Evolutionary conservation across 129 eudicot species (phyloP).

Genomic region (Lonicera japonica): DNA sequence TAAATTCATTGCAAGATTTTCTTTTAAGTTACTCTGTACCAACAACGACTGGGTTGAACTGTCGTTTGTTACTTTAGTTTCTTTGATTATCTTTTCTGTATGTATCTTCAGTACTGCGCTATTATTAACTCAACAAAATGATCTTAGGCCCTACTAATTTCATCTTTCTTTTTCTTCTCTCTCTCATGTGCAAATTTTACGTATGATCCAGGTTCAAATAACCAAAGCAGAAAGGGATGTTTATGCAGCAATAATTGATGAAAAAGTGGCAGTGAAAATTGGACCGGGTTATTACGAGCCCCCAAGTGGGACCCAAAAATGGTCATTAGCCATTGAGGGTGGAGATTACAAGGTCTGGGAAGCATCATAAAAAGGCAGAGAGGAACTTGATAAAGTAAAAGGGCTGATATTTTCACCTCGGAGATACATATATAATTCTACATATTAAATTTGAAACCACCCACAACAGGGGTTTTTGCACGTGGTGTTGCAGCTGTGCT

Average conservation of each 20-base stretch:
- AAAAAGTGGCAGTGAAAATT: conserved; percentile 81
- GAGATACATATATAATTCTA: background rate
- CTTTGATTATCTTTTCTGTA: too few species aligned
- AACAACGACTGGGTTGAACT: too few species aligned
- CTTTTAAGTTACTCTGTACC: too few species aligned
- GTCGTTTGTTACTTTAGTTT: too few species aligned
- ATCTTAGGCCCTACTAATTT: too few species aligned
- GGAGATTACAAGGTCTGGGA: conserved; percentile 91
- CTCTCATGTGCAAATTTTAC: conserved; percentile 8
- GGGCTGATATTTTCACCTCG: background rate
- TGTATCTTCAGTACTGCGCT: too few species aligned
- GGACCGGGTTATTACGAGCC: conserved; percentile 94
- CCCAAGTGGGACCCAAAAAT: conserved; percentile 45
- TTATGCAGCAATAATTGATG: conserved; percentile 83
- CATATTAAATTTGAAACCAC: background rate
- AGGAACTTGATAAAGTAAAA: background rate
- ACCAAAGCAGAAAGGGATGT: conserved; percentile 85
- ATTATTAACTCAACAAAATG: too few species aligned
- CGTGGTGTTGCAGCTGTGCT: background rate
- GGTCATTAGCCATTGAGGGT: conserved; percentile 75
- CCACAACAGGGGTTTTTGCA: background rate
- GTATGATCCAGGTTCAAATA: conserved; percentile 45
- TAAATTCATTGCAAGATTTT: background rate
- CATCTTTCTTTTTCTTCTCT: too few species aligned
- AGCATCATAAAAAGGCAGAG: conserved; percentile 30